Conservation (phyloP, 106 monocot species). For the Dioscorea zingiberensis region DNA sequence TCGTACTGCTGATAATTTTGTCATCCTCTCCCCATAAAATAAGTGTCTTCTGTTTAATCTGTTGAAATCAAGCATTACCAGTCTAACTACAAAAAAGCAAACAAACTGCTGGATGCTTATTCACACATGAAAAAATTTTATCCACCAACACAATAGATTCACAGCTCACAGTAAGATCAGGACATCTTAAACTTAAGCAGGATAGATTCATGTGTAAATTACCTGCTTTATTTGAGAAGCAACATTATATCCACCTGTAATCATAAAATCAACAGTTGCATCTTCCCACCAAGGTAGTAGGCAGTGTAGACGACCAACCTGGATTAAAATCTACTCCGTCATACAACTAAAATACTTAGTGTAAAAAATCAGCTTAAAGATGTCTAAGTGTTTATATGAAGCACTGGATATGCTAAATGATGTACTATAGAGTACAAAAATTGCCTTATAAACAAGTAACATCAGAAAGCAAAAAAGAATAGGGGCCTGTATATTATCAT, state of each 20-base stretch:
- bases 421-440: too few species aligned
- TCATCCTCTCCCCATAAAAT: conserved; percentile 93
- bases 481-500: too few species aligned
- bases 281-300: conserved; percentile 95
- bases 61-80: conserved; percentile 14
- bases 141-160: too few species aligned
- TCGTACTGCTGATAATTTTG: conserved; percentile 33
- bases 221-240: conserved; percentile 71
- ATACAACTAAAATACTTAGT: too few species aligned
- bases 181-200: too few species aligned
- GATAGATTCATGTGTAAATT: neutral
- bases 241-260: conserved; percentile 88
- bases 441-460: too few species aligned
- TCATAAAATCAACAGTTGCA: conserved; percentile 92
- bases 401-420: too few species aligned
- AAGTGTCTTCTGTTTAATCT: conserved; percentile 77
- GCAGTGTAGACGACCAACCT: conserved; percentile 85
- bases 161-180: too few species aligned
- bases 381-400: too few species aligned
- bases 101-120: neutral
- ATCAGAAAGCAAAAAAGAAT: too few species aligned
- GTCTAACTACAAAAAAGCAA: neutral
- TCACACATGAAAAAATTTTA: too few species aligned
- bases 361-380: too few species aligned
- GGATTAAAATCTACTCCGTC: conserved; percentile 5